Conservation (phyloP, 805 yeast genomes). For the Hanseniaspora occidentalis region DNA sequence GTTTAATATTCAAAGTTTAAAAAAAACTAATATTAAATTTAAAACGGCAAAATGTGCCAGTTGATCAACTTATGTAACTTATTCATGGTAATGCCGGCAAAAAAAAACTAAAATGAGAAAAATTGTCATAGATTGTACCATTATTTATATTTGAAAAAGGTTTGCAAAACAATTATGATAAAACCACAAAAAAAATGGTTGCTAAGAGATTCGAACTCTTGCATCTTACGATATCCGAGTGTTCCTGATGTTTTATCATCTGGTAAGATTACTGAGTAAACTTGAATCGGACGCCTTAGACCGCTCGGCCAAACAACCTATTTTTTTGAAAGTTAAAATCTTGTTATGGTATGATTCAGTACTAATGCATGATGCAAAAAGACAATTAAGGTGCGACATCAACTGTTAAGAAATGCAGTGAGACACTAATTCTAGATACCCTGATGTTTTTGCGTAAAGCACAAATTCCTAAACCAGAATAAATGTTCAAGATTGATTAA, state of each 20-base stretch:
- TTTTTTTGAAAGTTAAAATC: neutral
- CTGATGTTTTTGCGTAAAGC: neutral
- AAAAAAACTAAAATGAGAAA: no score
- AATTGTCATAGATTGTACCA: no score
- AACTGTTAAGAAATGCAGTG: neutral
- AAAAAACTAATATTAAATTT: no score
- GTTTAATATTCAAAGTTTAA: no score
- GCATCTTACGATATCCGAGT: neutral
- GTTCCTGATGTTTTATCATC: conserved; percentile 16
- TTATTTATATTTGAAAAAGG: no score
- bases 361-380: neutral
- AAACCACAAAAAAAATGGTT: neutral
- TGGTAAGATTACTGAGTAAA: conserved; percentile 48
- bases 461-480: no score
- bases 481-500: no score
- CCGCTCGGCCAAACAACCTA: conserved; percentile 1
- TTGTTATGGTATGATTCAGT: neutral
- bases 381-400: neutral
- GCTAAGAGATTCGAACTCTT: conserved; percentile 4
- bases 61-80: no score
- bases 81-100: no score
- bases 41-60: no score
- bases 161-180: neutral
- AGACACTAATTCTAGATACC: neutral
- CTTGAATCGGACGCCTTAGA: conserved; percentile 2